phyloP scores from a whole-genome alignment of 2,329 filamentous ascomycete genomes.

The Hymenoscyphus occultus region DNA sequence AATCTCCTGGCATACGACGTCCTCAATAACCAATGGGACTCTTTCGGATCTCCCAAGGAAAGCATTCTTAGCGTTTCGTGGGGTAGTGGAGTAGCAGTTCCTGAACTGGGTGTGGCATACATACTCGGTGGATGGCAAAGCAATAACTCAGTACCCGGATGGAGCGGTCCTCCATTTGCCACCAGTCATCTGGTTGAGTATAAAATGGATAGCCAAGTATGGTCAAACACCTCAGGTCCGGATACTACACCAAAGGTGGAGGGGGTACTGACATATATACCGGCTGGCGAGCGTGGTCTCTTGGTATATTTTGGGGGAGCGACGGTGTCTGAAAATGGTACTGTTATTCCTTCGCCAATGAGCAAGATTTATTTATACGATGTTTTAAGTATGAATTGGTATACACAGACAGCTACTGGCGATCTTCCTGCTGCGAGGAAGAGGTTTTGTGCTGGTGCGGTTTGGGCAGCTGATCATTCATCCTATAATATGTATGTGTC shows the following conservation, averaged over 20 bases:
- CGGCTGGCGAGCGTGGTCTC: constrained; percentile 56
- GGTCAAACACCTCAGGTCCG: constrained; percentile 53
- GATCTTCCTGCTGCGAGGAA: constrained; percentile 50
- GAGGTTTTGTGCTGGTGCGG: constrained; percentile 59
- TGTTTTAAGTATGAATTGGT: constrained; percentile 57
- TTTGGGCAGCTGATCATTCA: constrained; percentile 56
- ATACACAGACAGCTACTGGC: constrained; percentile 55
- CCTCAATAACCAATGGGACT: constrained; percentile 54
- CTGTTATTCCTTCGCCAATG: constrained; percentile 44
- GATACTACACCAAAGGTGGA: constrained; percentile 54
- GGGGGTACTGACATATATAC: constrained; percentile 58
- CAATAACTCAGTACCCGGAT: constrained; percentile 50
- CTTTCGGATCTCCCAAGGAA: constrained; percentile 40
- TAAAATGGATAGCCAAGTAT: constrained; percentile 50
- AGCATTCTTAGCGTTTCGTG: constrained; percentile 49
- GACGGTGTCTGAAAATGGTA: constrained; percentile 45
- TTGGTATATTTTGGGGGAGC: constrained; percentile 62
- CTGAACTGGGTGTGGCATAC: constrained; percentile 54
- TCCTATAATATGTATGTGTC: constrained; percentile 60
- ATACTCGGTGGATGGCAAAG: constrained; percentile 63
- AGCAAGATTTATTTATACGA: constrained; percentile 58
- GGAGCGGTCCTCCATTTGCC: constrained; percentile 47
- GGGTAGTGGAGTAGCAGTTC: constrained; percentile 54
- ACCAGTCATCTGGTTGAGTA: constrained; percentile 53
- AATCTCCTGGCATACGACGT: constrained; percentile 57